Evolutionary conservation across 2,329 filamentous ascomycete species (phyloP).

Genomic region (Trichophaea hybrida): DNA sequence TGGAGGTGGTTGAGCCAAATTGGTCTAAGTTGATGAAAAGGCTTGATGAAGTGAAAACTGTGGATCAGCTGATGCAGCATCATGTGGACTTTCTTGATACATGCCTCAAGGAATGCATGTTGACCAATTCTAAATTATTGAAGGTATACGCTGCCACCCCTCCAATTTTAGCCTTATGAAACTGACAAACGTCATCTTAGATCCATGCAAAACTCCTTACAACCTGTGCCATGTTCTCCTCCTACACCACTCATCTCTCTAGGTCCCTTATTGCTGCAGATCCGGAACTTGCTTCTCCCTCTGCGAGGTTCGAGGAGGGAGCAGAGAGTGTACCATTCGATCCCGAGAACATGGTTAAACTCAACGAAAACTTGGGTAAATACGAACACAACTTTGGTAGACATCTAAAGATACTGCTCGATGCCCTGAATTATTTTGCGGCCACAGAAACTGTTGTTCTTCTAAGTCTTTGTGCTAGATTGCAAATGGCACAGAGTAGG

Average conservation of each 20-base stretch:
- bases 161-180: slow-evolving; percentile 20
- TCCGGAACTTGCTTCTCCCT: slow-evolving; percentile 46
- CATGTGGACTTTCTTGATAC: slow-evolving; percentile 97
- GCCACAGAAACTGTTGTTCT: slow-evolving; percentile 94
- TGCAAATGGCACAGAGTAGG: slow-evolving; percentile 59
- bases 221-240: slow-evolving; percentile 85
- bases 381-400: slow-evolving; percentile 89
- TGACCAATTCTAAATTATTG: slow-evolving; percentile 88
- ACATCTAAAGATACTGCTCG: slow-evolving; percentile 83
- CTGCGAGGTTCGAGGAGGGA: slow-evolving; percentile 21
- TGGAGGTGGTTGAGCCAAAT: slow-evolving; percentile 94
- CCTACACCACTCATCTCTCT: slow-evolving; percentile 74
- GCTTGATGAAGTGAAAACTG: slow-evolving; percentile 50
- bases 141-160: slow-evolving; percentile 45
- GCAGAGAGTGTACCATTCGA: slow-evolving; percentile 31
- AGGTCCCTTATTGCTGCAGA: slow-evolving; percentile 64
- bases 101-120: slow-evolving; percentile 96
- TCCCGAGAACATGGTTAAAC: slow-evolving; percentile 50
- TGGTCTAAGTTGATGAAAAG: slow-evolving; percentile 57
- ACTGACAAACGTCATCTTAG: slow-evolving; percentile 35
- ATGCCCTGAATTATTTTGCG: slow-evolving; percentile 91
- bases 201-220: slow-evolving; percentile 96
- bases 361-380: slow-evolving; percentile 75
- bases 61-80: slow-evolving; percentile 97
- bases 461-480: slow-evolving; percentile 66